Evolutionary conservation across 2,329 filamentous ascomycete genomes (phyloP).

Genomic region (Furcasterigmium furcatum): DNA sequence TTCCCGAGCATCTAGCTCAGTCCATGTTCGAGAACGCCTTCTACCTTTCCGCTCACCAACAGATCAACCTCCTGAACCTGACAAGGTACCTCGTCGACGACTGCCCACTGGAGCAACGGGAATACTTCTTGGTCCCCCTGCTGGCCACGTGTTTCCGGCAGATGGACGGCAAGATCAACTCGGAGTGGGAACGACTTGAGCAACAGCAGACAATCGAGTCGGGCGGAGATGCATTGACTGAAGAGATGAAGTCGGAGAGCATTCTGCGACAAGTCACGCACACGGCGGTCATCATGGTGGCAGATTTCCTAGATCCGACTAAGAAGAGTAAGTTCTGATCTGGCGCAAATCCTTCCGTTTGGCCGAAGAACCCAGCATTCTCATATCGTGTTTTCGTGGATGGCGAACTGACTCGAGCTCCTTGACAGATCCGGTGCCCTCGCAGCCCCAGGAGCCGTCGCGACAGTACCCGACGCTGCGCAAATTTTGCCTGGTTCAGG

Average conservation of each 20-base stretch:
- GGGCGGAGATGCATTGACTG: constrained; percentile 75
- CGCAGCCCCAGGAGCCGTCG: constrained; percentile 23
- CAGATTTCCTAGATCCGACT: constrained; percentile 78
- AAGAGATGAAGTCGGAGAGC: constrained; percentile 98
- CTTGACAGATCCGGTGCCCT: constrained; percentile 24
- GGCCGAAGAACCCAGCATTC: too few relatives aligned
- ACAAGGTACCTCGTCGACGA: constrained; percentile 87
- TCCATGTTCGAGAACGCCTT: constrained; percentile 81
- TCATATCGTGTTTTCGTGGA: background rate
- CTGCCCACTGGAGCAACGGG: constrained; percentile 75
- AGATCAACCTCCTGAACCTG: constrained; percentile 88
- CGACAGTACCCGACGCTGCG: constrained; percentile 60
- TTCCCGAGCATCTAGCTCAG: constrained; percentile 78
- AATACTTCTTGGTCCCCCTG: constrained; percentile 81
- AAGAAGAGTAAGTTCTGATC: constrained; percentile 51
- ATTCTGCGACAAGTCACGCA: constrained; percentile 91
- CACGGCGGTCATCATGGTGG: constrained; percentile 87
- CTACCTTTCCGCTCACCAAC: constrained; percentile 84
- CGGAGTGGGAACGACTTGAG: constrained; percentile 81
- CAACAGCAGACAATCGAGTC: constrained; percentile 57
- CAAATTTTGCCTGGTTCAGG: constrained; percentile 77
- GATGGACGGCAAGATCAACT: constrained; percentile 81
- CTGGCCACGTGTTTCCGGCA: constrained; percentile 79
- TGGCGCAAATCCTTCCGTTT: too few relatives aligned
- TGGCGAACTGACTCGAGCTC: background rate